A percentile compares a stretch with the other conserved stretches of the same genome.
Conservation (phyloP, 306 rosid species). For the Citrullus amarus region DNA sequence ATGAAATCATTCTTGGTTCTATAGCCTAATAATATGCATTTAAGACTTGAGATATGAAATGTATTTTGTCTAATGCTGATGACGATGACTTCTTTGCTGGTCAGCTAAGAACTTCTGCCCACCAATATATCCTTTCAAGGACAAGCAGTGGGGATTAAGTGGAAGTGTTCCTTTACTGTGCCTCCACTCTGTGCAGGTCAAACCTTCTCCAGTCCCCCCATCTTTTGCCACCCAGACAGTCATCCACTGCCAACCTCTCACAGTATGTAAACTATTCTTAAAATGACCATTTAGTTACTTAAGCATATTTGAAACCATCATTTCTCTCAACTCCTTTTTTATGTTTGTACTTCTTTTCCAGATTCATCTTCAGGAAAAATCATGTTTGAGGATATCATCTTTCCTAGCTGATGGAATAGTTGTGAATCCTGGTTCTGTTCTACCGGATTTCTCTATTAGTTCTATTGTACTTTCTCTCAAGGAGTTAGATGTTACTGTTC, state of each 20-base stretch:
- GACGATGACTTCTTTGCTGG: conserved; percentile 21
- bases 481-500: conserved; percentile 68
- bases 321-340: conserved; percentile 5
- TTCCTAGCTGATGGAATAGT: conserved; percentile 86
- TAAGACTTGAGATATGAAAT: conserved; percentile 3
- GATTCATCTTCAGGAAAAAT: conserved; percentile 89
- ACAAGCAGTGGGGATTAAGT: conserved; percentile 55
- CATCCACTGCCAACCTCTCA: conserved; percentile 73
- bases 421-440: conserved; percentile 64
- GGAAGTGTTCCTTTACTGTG: conserved; percentile 59
- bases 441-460: conserved; percentile 77
- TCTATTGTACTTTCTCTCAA: conserved; percentile 49
- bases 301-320: background rate
- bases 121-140: conserved; percentile 80
- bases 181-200: conserved; percentile 69
- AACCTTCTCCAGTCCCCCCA: conserved; percentile 88
- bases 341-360: conserved; percentile 17
- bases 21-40: background rate
- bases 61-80: conserved; percentile 7
- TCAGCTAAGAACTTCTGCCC: conserved; percentile 76
- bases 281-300: background rate
- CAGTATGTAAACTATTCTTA: conserved; percentile 38
- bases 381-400: conserved; percentile 85
- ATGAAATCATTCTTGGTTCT: conserved; percentile 1
- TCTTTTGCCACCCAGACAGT: conserved; percentile 81